Base-by-base conservation (phyloP, 164 flowering plant species). In the Akebia trifoliata region DNA sequence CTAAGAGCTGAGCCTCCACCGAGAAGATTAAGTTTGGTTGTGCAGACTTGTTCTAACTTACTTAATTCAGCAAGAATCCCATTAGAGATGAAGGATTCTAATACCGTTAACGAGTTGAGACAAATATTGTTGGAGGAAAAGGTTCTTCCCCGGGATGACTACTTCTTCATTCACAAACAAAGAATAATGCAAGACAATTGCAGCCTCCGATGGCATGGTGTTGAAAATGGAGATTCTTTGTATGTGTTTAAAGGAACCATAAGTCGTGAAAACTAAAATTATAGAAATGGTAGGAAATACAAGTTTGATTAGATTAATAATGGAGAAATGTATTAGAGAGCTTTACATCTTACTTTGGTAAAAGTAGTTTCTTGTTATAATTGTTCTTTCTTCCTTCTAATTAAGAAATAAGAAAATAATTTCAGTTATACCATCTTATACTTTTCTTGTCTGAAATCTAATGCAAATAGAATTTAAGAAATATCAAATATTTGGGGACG, bases 161-260 rank as follows among this genome's bases (percentile, higher is more conserved):
- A 87, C 54, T 67, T 91, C 56, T 86, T 91, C 58, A 79, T 91
- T 45, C 94, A 91, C 73, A 85, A 76, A 52, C 97, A 87, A 52
- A 75, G 95, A 71, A 84, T 86, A 47, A 87, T 91, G 91, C 66
- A 77, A 0, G 85, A 80, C 2, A 56, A 62, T 39, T 76, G 81
- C 46, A 91, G 83, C 69, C 81, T 91, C 12, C 63, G 72, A 21
- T 80, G 85, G 89, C 97, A 87, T 68, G 94, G 95, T 5, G 92
- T 87, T 4, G 86, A 80, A 51, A 65, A 78, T 71, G 95, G 90
- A 0, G 97, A 90, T 59, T 57, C 36, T 22, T 71, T 90, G 0
- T 84, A 81, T 56, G 91, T 87, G 0, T 87, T 91, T 54, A 84
- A 76, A 60, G 97, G 95, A 46, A 84, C 80, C 2, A 73, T 90